Conservation (phyloP, 805 yeast species). For the Hanseniaspora nectarophila region DNA sequence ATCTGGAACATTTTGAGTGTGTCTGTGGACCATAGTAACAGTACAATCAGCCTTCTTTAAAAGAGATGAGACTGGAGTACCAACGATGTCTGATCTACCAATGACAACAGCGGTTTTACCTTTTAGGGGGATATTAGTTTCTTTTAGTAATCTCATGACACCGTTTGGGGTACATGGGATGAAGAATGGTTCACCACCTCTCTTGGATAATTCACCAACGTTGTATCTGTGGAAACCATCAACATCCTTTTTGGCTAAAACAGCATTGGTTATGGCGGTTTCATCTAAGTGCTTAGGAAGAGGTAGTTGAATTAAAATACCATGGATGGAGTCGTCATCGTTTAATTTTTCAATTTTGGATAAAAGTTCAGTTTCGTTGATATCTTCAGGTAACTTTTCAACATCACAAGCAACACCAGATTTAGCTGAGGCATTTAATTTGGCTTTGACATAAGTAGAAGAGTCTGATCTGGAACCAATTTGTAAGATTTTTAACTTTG, state of each 20-base stretch:
- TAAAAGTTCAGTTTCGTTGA: conserved; percentile 46
- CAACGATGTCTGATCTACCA: conserved; percentile 80
- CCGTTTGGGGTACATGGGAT: conserved; percentile 82
- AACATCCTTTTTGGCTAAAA: conserved; percentile 57
- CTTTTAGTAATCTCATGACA: conserved; percentile 50
- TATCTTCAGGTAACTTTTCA: conserved; percentile 45
- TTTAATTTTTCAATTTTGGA: conserved; percentile 46
- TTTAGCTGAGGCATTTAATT: conserved; percentile 62
- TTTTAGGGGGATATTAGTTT: conserved; percentile 41
- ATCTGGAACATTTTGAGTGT: conserved; percentile 42
- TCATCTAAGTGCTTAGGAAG: conserved; percentile 61
- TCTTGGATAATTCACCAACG: conserved; percentile 65
- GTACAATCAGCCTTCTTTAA: conserved; percentile 62
- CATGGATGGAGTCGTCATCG: conserved; percentile 50
- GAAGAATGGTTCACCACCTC: conserved; percentile 57
- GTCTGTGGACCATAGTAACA: conserved; percentile 64
- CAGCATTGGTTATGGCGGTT: conserved; percentile 53
- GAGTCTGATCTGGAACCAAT: conserved; percentile 72
- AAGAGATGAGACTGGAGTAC: conserved; percentile 64
- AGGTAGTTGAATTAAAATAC: conserved; percentile 66
- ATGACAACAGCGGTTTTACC: conserved; percentile 73
- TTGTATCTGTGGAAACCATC: conserved; percentile 75
- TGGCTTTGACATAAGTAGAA: conserved; percentile 70
- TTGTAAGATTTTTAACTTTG: conserved; percentile 59
- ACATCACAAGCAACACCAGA: conserved; percentile 54